Base-by-base conservation (phyloP, 768 basidiomycete genomes). In the Amanita subjunquillea region DNA sequence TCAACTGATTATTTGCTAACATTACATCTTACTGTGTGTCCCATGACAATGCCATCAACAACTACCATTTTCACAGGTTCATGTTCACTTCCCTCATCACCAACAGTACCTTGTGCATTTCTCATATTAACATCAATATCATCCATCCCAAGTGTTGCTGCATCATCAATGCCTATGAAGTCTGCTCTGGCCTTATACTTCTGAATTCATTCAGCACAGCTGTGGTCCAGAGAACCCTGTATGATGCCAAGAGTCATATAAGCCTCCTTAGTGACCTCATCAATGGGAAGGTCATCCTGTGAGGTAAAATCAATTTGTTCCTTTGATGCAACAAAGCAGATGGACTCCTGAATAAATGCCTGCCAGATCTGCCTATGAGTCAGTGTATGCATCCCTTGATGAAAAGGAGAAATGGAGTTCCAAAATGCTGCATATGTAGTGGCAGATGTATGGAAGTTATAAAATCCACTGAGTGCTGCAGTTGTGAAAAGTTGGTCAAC, bases 361-460 rank as follows among this genome's bases (percentile, higher is more conserved):
- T 37, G 22, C 48, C 45, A 47, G 7, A 47, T 47, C 2, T 49
- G 29, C 37, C 48, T 22, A 3, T 4, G 1, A 13, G 30, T 7
- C 25, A 49, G 1, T 7, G 36, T 37, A 12, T 20, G 9, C 6
- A 32, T 8, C n/a, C 44, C 12, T 7, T 29, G 15, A 45, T 22
- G 13, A 6, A 6, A 27, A 5, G 5, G 20, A 51, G 42, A 58
- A 8, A 38, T 54, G 10, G 50, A 12, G 37, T 57, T 59, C 56
- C 58, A 59, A 43, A 57, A 59, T 39, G 54, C 41, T 0, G 53
- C 46, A 40, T 53, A 57, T 48, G 53, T 56, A 36, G 58, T 36
- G 41, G 54, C 45, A 22, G 56, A 59, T 32, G 53, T 50, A 56
- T 56, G 58, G 23, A 59, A 56, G 36, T 45, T 54, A 39, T 57